Percentiles rank a stretch among this genome's conserved stretches.
These are phyloP conservation scores for Akebia trifoliata DNA, from an alignment of 164 flowering plant species.

Conservation along the genomic window DNA sequence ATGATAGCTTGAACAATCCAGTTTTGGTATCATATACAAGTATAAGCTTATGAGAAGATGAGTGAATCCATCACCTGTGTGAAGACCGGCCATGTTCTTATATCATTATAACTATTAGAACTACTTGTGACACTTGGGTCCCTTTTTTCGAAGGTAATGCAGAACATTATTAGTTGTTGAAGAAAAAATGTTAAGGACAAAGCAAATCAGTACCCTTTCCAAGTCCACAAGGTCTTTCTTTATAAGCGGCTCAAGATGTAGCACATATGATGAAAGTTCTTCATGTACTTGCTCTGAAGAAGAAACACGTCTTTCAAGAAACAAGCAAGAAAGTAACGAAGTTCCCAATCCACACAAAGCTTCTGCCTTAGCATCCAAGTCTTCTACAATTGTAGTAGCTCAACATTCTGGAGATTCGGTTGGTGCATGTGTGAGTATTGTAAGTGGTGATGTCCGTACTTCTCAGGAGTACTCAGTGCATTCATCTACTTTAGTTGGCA, in stretches of 20 bases:
- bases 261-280: conserved; percentile 71
- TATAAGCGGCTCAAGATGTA: conserved; percentile 63
- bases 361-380: conserved; percentile 32
- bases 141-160: neutral
- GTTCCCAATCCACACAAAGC: conserved; percentile 27
- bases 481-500: conserved; percentile 37
- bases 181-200: conserved; percentile 82
- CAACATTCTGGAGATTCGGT: conserved; percentile 27
- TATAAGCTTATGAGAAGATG: neutral
- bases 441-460: conserved; percentile 23
- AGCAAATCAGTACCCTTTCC: conserved; percentile 70
- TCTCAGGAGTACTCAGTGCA: too few relatives aligned
- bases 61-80: neutral
- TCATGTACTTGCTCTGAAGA: conserved; percentile 74
- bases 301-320: conserved; percentile 52
- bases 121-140: neutral
- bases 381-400: conserved; percentile 32
- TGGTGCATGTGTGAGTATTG: conserved; percentile 29
- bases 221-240: conserved; percentile 73
- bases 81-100: neutral
- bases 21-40: neutral
- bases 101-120: neutral
- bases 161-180: conserved; percentile 15
- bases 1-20: neutral
- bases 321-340: conserved; percentile 34